phyloP scores from a whole-genome alignment of 768 basidiomycete genomes.

The Termitomyces sp. region DNA sequence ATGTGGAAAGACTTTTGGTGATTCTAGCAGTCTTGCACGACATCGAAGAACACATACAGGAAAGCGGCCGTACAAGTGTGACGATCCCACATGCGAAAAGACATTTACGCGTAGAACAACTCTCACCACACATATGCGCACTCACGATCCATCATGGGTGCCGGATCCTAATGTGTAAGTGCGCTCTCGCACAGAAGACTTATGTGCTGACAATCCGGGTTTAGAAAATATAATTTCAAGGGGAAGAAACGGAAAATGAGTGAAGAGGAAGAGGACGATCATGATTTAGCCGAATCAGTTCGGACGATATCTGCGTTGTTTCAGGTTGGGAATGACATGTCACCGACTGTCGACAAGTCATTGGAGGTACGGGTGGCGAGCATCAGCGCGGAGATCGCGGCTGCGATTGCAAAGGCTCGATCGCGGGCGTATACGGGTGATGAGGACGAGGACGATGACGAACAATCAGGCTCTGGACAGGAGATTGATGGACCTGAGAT shows the following conservation, averaged over 20 bases:
- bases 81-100: conserved; percentile 78
- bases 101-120: conserved; percentile 85
- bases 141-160: conserved; percentile 81
- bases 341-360: conserved; percentile 34
- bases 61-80: conserved; percentile 83
- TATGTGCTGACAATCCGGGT: conserved; percentile 6
- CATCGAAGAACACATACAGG: conserved; percentile 88
- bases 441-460: conserved; percentile 43
- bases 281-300: conserved; percentile 65
- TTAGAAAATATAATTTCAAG: conserved; percentile 75
- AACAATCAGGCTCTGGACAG: conserved; percentile 45
- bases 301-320: conserved; percentile 71
- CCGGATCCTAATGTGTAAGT: conserved; percentile 79
- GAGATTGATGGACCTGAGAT: conserved; percentile 43
- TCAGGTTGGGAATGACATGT: conserved; percentile 34
- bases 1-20: conserved; percentile 84
- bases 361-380: conserved; percentile 66
- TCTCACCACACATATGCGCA: conserved; percentile 81
- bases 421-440: conserved; percentile 48
- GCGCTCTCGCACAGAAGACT: background rate
- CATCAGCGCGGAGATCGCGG: conserved; percentile 76
- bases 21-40: conserved; percentile 87
- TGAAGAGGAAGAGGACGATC: conserved; percentile 52
- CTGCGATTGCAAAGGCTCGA: conserved; percentile 71
- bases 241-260: conserved; percentile 56